phyloP scores from a whole-genome alignment of 2,329 filamentous ascomycete genomes.

The Aspergillus brasiliensis region DNA sequence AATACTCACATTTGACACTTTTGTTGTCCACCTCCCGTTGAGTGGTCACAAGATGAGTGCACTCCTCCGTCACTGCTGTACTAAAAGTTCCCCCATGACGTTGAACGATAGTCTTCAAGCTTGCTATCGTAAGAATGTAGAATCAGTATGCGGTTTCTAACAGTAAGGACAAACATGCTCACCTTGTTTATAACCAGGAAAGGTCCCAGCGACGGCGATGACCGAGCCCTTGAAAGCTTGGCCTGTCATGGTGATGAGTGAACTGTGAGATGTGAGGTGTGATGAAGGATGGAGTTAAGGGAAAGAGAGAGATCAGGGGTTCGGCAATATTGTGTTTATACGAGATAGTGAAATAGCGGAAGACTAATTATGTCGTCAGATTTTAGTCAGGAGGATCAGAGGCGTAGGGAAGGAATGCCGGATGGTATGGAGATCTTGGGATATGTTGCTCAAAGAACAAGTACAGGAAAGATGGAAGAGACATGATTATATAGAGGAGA shows the following conservation, averaged over 20 bases:
- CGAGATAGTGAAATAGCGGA: not conserved
- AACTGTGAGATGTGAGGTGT: not conserved
- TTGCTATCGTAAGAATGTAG: slow-evolving; percentile 9
- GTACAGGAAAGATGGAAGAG: not conserved
- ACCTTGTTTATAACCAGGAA: slow-evolving; percentile 58
- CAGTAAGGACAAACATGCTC: slow-evolving; percentile 6
- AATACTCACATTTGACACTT: slow-evolving; percentile 36
- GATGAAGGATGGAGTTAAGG: not conserved
- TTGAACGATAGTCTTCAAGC: slow-evolving; percentile 31
- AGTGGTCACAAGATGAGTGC: slow-evolving; percentile 44
- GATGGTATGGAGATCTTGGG: not conserved
- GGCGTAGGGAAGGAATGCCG: not conserved
- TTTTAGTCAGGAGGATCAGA: not conserved
- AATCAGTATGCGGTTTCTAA: slow-evolving; percentile 1
- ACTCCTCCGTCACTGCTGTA: slow-evolving; percentile 30
- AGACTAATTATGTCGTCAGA: not conserved
- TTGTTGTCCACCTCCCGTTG: slow-evolving; percentile 40
- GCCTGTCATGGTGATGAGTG: slow-evolving; percentile 9
- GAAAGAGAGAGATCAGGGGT: not conserved
- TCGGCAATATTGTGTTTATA: not conserved
- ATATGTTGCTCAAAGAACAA: not conserved
- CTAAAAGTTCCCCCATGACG: slow-evolving; percentile 37
- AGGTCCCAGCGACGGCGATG: slow-evolving; percentile 64
- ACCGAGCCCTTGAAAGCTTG: slow-evolving; percentile 32
- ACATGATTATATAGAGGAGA: not conserved